A percentile compares a stretch with the other conserved stretches of the same genome.
These are phyloP conservation scores for Striga hermonthica DNA, from an alignment of 305 asterid genomes.

Conservation along the genomic window DNA sequence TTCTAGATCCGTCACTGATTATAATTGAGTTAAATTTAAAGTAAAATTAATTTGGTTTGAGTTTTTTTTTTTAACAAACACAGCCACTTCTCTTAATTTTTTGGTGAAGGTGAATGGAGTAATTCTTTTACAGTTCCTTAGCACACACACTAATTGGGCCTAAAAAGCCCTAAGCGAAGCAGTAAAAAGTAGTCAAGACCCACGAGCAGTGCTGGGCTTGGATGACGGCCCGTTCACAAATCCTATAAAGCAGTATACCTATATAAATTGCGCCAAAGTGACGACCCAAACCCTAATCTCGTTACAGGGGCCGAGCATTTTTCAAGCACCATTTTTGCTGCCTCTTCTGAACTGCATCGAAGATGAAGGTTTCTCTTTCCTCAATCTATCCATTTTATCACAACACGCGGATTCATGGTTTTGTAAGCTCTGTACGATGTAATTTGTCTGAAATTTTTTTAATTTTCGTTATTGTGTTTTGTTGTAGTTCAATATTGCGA, in stretches of 20 bases:
- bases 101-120: too few relatives aligned
- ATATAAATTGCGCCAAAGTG: neutral
- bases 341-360: slow-evolving; percentile 30
- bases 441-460: slow-evolving; percentile 1
- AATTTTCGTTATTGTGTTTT: slow-evolving; percentile 1
- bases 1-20: too few relatives aligned
- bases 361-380: slow-evolving; percentile 37
- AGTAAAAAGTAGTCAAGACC: neutral
- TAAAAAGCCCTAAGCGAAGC: neutral
- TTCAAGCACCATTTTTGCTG: slow-evolving; percentile 6
- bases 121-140: too few relatives aligned
- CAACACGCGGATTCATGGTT: neutral
- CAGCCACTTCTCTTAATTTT: too few relatives aligned
- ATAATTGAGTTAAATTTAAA: too few relatives aligned
- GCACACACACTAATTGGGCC: neutral
- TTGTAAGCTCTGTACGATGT: neutral
- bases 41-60: too few relatives aligned
- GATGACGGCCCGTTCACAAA: neutral
- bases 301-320: neutral
- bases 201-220: neutral
- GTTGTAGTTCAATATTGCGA: slow-evolving; percentile 46
- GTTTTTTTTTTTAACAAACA: too few relatives aligned
- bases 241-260: neutral
- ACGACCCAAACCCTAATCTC: slow-evolving; percentile 22
- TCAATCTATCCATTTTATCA: neutral